Conservation (phyloP, 345 rosid species). For the Eucalyptus microcorys region DNA sequence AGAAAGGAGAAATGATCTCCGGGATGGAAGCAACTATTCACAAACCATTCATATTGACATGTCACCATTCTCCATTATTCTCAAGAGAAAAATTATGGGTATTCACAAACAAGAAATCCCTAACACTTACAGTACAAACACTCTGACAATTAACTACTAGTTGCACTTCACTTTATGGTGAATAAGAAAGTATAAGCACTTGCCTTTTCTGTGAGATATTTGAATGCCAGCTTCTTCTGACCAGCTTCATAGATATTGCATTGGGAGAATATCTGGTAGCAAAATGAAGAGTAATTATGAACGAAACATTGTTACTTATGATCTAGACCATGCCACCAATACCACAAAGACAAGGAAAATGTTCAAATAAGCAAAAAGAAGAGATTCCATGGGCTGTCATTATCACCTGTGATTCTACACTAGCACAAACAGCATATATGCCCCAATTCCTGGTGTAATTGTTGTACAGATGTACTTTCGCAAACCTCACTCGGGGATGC, state of each 20-base stretch:
- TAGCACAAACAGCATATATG: conserved; percentile 88
- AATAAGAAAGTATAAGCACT: neutral
- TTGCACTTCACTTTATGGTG: neutral
- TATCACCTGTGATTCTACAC: conserved; percentile 83
- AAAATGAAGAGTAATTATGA: neutral
- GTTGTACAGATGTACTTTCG: conserved; percentile 75
- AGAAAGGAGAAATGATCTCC: neutral
- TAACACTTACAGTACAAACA: neutral
- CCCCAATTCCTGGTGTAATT: conserved; percentile 88
- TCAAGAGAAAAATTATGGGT: neutral
- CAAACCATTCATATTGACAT: neutral
- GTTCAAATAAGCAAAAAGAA: neutral
- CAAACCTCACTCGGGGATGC: conserved; percentile 93
- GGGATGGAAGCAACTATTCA: neutral
- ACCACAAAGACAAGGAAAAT: neutral
- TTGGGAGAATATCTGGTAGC: conserved; percentile 70
- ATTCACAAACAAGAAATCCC: neutral
- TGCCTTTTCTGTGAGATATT: conserved; percentile 80
- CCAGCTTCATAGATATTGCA: conserved; percentile 96
- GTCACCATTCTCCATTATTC: neutral
- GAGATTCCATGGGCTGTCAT: neutral
- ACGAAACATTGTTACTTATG: neutral
- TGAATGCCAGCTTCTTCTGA: conserved; percentile 79
- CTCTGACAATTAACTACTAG: neutral
- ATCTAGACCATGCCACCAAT: neutral